These are phyloP conservation scores for Phialocephala subalpina DNA, from an alignment of 2,329 filamentous ascomycete genomes.

Conservation along the genomic window DNA sequence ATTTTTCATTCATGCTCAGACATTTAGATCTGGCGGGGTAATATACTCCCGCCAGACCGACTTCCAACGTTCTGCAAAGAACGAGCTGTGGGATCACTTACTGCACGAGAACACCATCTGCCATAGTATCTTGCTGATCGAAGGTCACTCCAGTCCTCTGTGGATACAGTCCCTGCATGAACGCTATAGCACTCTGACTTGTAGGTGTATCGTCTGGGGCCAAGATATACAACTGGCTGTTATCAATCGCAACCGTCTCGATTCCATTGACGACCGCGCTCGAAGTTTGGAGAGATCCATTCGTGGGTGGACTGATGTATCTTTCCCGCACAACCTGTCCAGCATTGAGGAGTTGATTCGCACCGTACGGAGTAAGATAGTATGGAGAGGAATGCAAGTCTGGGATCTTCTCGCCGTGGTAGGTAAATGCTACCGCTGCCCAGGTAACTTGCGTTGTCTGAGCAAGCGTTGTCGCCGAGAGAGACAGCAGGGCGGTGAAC, in stretches of 20 bases:
- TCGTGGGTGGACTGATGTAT: slow-evolving; percentile 50
- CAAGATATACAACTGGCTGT: slow-evolving; percentile 53
- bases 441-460: slow-evolving; percentile 38
- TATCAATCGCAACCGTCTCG: slow-evolving; percentile 54
- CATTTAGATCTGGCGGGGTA: not conserved
- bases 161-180: slow-evolving; percentile 87
- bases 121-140: slow-evolving; percentile 54
- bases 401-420: slow-evolving; percentile 63
- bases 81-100: slow-evolving; percentile 10
- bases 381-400: slow-evolving; percentile 41
- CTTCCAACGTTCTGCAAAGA: not conserved
- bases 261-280: slow-evolving; percentile 53
- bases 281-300: slow-evolving; percentile 39
- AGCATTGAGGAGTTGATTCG: slow-evolving; percentile 59
- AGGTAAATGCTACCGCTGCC: slow-evolving; percentile 39
- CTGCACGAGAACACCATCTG: slow-evolving; percentile 65
- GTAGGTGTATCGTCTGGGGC: slow-evolving; percentile 56
- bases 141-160: slow-evolving; percentile 51
- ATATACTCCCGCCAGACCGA: not conserved
- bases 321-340: slow-evolving; percentile 57
- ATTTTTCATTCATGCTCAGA: not conserved
- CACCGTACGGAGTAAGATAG: slow-evolving; percentile 59
- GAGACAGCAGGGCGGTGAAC: slow-evolving; percentile 22
- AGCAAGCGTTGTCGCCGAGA: slow-evolving; percentile 23
- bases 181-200: slow-evolving; percentile 75